A percentile compares a stretch with the other conserved stretches of the same genome.
Evolutionary conservation across 1,284 basidiomycete species (phyloP).

Genomic region (Trichosporon faecale): DNA sequence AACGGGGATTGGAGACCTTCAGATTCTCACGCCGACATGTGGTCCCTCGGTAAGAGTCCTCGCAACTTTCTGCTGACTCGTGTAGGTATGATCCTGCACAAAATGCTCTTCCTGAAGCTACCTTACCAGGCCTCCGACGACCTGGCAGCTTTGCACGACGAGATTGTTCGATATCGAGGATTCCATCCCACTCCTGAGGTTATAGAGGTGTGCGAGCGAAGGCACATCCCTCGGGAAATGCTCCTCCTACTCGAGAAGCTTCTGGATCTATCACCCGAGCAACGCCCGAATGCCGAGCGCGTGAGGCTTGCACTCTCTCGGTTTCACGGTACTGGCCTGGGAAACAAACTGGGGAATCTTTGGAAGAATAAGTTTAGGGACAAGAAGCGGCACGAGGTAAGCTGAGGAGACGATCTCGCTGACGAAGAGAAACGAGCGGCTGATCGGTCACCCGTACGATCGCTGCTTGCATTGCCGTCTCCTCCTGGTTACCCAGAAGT

Average conservation of each 20-base stretch:
- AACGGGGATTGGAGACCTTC: constrained; percentile 66
- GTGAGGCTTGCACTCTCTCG: constrained; percentile 51
- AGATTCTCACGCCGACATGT: constrained; percentile 68
- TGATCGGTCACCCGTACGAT: constrained; percentile 14
- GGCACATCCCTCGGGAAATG: constrained; percentile 66
- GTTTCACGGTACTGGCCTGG: not conserved
- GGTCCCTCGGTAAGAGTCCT: constrained; percentile 54
- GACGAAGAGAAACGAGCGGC: not conserved
- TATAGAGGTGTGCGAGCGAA: constrained; percentile 60
- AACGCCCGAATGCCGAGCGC: constrained; percentile 68
- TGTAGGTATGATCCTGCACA: constrained; percentile 79
- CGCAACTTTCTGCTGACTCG: not conserved
- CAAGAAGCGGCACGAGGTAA: not conserved
- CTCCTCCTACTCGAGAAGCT: constrained; percentile 69
- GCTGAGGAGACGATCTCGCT: not conserved
- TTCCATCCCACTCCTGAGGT: constrained; percentile 62
- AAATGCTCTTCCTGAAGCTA: constrained; percentile 79
- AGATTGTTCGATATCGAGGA: constrained; percentile 73
- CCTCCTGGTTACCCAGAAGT: constrained; percentile 12
- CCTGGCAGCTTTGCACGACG: constrained; percentile 62
- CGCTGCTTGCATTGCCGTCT: constrained; percentile 28
- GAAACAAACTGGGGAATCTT: not conserved
- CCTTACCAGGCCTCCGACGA: constrained; percentile 69
- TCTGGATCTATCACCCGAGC: constrained; percentile 60
- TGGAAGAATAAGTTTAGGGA: not conserved